phyloP scores from a whole-genome alignment of 2,329 filamentous ascomycete genomes.

The Botrytis tulipae region DNA sequence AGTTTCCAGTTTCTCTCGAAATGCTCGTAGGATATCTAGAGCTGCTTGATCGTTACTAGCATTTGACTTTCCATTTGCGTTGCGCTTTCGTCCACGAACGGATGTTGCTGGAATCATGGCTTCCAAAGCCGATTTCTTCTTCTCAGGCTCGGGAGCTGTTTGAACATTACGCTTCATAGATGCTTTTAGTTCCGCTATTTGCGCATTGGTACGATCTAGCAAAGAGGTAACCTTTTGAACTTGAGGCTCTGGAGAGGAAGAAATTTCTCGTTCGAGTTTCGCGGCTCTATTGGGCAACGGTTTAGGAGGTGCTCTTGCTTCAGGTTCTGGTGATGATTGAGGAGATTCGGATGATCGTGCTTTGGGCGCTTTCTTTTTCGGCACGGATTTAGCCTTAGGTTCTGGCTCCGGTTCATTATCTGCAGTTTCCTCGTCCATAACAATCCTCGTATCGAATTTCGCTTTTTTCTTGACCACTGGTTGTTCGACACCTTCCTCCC shows the following conservation, averaged over 20 bases:
- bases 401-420: constrained; percentile 38
- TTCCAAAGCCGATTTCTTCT: constrained; percentile 67
- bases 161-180: constrained; percentile 71
- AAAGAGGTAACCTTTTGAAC: constrained; percentile 42
- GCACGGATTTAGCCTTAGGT: constrained; percentile 34
- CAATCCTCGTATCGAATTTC: constrained; percentile 76
- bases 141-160: constrained; percentile 51
- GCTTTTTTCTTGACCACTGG: constrained; percentile 67
- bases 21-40: constrained; percentile 72
- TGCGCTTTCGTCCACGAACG: constrained; percentile 67
- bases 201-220: constrained; percentile 71
- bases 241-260: constrained; percentile 42
- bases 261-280: constrained; percentile 38
- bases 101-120: constrained; percentile 72
- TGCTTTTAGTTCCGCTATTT: constrained; percentile 77
- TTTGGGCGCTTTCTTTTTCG: constrained; percentile 36
- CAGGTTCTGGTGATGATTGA: constrained; percentile 43
- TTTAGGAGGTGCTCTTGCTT: constrained; percentile 33
- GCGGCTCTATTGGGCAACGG: constrained; percentile 33
- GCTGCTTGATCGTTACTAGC: constrained; percentile 61
- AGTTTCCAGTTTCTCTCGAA: constrained; percentile 72
- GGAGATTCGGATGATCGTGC: constrained; percentile 40
- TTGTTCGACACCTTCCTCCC: constrained; percentile 51
- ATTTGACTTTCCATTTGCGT: constrained; percentile 53
- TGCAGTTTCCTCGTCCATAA: constrained; percentile 55